Conservation (phyloP, 1,284 basidiomycete species). For the Apiotrichum mycotoxinovorans region DNA sequence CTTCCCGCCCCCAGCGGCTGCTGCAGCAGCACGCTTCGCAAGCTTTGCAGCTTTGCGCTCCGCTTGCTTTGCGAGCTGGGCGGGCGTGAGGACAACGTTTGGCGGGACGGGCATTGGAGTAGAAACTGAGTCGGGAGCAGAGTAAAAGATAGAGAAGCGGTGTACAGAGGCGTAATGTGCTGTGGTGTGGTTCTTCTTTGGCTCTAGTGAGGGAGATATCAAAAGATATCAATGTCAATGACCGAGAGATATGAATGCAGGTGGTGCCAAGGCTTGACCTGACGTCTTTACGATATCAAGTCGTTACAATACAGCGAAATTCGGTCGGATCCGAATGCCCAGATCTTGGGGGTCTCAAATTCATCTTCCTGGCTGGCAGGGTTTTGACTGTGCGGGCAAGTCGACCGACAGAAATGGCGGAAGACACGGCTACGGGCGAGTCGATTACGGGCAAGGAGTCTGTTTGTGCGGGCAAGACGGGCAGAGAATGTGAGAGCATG, state of each 20-base stretch:
- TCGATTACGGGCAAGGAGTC: too few species aligned
- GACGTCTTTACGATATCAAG: too few species aligned
- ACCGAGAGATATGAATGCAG: too few species aligned
- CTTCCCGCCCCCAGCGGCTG: conserved; percentile 9
- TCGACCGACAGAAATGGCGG: neutral
- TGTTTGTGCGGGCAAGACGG: too few species aligned
- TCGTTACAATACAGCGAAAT: neutral
- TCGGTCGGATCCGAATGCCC: neutral
- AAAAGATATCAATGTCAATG: neutral
- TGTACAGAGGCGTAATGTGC: neutral
- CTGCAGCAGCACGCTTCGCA: conserved; percentile 35
- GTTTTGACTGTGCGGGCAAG: neutral
- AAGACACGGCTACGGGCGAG: too few species aligned
- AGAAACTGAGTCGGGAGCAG: neutral
- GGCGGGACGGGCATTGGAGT: conserved; percentile 12
- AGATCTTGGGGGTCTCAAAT: neutral
- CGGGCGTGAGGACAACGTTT: conserved; percentile 32
- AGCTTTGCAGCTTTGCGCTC: conserved; percentile 43
- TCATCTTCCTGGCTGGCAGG: neutral
- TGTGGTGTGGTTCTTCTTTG: too few species aligned
- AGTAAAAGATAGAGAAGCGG: neutral
- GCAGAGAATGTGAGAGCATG: too few species aligned
- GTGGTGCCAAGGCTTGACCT: too few species aligned
- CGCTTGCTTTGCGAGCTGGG: conserved; percentile 40
- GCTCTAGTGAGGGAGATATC: neutral